Percentiles rank a stretch among this genome's conserved stretches.
These are phyloP conservation scores for Boletellus ananiceps DNA, from an alignment of 768 basidiomycete genomes.

Conservation along the genomic window DNA sequence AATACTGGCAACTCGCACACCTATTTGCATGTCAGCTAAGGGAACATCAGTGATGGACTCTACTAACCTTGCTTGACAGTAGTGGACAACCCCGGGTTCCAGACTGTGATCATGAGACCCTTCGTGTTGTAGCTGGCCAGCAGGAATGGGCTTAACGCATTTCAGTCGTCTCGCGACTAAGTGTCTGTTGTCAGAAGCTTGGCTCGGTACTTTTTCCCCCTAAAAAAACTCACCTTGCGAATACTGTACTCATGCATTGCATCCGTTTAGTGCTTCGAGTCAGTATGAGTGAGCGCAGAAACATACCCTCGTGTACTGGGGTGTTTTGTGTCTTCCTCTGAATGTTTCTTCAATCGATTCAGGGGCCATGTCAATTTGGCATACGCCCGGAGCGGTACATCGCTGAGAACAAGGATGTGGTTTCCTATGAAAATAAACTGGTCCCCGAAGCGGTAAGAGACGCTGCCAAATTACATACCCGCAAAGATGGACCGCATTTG, in stretches of 20 bases:
- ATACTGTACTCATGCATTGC: conserved; percentile 36
- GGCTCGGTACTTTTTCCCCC: neutral
- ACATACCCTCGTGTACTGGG: conserved; percentile 57
- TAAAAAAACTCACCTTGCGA: conserved; percentile 39
- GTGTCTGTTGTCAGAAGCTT: neutral
- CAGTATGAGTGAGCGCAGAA: neutral
- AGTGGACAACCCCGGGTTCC: conserved; percentile 44
- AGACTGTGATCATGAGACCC: conserved; percentile 47
- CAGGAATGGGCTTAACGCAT: conserved; percentile 45
- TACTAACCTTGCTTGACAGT: conserved; percentile 44
- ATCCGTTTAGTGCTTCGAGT: neutral
- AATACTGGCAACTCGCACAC: conserved; percentile 53
- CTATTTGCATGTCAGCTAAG: conserved; percentile 24
- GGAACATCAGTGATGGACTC: neutral
- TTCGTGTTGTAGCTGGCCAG: conserved; percentile 38
- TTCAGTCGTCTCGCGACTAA: conserved; percentile 48
- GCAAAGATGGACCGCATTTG: conserved; percentile 47
- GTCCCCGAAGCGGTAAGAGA: conserved; percentile 3
- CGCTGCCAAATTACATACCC: conserved; percentile 37
- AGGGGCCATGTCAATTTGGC: conserved; percentile 53
- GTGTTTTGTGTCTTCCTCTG: conserved; percentile 53
- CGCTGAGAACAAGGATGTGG: conserved; percentile 43
- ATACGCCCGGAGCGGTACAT: conserved; percentile 48
- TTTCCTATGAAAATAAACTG: conserved; percentile 27
- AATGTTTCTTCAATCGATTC: conserved; percentile 59